phyloP scores from a whole-genome alignment of 768 basidiomycete species.

The Neoboletus magnificus region DNA sequence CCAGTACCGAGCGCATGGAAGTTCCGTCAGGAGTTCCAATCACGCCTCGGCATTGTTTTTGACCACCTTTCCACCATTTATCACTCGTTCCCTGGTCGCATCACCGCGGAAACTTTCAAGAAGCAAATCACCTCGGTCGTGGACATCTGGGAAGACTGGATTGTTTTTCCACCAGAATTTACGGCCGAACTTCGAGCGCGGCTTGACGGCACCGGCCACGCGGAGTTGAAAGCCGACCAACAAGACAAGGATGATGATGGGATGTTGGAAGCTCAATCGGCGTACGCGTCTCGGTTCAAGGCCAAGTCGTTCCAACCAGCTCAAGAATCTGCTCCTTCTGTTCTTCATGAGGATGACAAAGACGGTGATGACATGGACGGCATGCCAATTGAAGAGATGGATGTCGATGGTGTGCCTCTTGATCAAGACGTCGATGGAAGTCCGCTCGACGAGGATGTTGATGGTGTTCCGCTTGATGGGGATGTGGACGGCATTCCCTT shows the following conservation, averaged over 20 bases:
- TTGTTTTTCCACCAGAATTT: constrained; percentile 89
- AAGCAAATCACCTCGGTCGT: constrained; percentile 85
- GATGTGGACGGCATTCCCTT: constrained; percentile 42
- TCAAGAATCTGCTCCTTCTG: constrained; percentile 34
- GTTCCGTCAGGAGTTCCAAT: constrained; percentile 92
- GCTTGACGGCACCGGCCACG: constrained; percentile 57
- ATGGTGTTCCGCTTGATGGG: constrained; percentile 28
- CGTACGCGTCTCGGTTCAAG: constrained; percentile 66
- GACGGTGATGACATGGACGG: constrained; percentile 53
- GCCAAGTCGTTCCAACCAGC: constrained; percentile 75
- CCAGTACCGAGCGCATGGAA: constrained; percentile 96
- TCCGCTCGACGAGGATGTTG: constrained; percentile 30
- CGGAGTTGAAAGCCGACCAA: constrained; percentile 28
- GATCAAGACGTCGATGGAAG: constrained; percentile 39
- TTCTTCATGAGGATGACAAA: constrained; percentile 30
- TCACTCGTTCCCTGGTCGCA: constrained; percentile 91
- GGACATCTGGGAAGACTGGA: constrained; percentile 99
- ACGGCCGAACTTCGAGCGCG: constrained; percentile 68
- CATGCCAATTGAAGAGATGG: constrained; percentile 47
- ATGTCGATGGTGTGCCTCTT: constrained; percentile 47
- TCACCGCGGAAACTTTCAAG: constrained; percentile 96
- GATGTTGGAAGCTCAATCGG: constrained; percentile 27
- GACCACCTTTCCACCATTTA: constrained; percentile 94
- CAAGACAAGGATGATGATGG: constrained; percentile 20
- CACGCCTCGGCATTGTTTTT: constrained; percentile 87